Conservation (phyloP, 2,329 filamentous ascomycete species). For the Fonsecaea monophora region DNA sequence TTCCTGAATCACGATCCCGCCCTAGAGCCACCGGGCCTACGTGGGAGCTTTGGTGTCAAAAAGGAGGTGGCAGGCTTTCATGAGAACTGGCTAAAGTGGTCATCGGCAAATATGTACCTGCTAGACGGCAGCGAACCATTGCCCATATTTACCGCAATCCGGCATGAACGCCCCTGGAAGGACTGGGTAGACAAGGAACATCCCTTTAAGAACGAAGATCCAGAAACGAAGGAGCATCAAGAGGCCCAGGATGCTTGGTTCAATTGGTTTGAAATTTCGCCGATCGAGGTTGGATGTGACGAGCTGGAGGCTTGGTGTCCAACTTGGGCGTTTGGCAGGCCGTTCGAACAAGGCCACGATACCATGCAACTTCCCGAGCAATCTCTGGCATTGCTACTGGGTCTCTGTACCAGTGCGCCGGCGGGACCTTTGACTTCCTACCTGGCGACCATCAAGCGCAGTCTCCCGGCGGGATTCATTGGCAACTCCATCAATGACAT, state of each 20-base stretch:
- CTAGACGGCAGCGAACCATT: constrained; percentile 26
- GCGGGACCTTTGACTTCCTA: constrained; percentile 34
- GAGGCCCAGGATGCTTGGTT: constrained; percentile 45
- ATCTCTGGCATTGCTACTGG: constrained; percentile 27
- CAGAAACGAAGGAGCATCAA: constrained; percentile 25
- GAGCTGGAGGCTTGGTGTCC: constrained; percentile 47
- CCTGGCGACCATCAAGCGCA: constrained; percentile 33
- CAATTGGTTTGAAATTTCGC: constrained; percentile 47
- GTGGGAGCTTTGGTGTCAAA: constrained; percentile 5
- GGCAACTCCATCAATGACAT: constrained; percentile 28
- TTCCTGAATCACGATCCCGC: constrained; percentile 26
- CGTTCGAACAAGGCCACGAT: constrained; percentile 42
- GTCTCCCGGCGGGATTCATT: constrained; percentile 27
- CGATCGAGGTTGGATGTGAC: constrained; percentile 47
- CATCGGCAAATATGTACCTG: constrained; percentile 20
- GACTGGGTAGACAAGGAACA: constrained; percentile 31
- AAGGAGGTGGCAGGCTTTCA: constrained; percentile 25
- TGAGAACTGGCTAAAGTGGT: constrained; percentile 30
- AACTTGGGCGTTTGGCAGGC: constrained; percentile 47
- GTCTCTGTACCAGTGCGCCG: constrained; percentile 31
- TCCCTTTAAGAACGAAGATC: constrained; percentile 29
- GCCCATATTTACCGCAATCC: constrained; percentile 30
- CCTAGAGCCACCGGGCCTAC: constrained; percentile 13
- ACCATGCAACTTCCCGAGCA: constrained; percentile 37
- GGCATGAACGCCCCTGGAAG: constrained; percentile 32